Conservation (phyloP, 1,139 yeast species). For the Candida glucosophila region DNA sequence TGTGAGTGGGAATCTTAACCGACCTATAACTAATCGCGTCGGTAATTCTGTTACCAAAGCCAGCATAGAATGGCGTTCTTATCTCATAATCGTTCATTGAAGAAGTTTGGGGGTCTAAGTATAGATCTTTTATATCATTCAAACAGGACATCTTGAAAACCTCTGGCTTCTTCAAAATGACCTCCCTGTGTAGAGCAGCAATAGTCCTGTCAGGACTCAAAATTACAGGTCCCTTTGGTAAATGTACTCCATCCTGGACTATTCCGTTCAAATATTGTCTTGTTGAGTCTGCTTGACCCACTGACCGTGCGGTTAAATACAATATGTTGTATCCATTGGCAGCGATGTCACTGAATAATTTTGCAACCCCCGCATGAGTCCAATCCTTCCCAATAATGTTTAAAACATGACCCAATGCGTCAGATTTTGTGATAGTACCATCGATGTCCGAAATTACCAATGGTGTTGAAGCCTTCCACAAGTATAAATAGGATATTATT, state of each 20-base stretch:
- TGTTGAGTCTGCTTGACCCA: constrained; percentile 93
- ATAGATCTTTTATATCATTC: constrained; percentile 69
- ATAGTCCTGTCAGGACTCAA: constrained; percentile 94
- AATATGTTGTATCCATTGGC: constrained; percentile 87
- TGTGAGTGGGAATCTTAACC: constrained; percentile 88
- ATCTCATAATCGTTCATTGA: constrained; percentile 17
- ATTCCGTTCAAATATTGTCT: constrained; percentile 75
- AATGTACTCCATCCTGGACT: constrained; percentile 53
- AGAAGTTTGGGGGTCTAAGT: constrained; percentile 23
- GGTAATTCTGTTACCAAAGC: constrained; percentile 94
- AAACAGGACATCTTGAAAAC: constrained; percentile 97
- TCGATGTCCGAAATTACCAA: constrained; percentile 96
- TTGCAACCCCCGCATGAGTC: constrained; percentile 97
- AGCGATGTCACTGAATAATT: constrained; percentile 74
- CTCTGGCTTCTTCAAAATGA: constrained; percentile 90
- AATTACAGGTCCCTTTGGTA: constrained; percentile 93
- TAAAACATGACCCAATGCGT: constrained; percentile 93
- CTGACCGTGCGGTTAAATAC: constrained; percentile 91
- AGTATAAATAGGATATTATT: constrained; percentile 62
- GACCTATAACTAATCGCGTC: constrained; percentile 94
- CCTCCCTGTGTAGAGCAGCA: constrained; percentile 89
- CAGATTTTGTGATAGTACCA: constrained; percentile 96
- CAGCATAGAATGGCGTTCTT: constrained; percentile 86
- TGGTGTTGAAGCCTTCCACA: constrained; percentile 82
- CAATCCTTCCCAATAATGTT: constrained; percentile 94